These are phyloP conservation scores for Spergularia bocconei DNA, from an alignment of 148 eudicot genomes.

Conservation along the genomic window DNA sequence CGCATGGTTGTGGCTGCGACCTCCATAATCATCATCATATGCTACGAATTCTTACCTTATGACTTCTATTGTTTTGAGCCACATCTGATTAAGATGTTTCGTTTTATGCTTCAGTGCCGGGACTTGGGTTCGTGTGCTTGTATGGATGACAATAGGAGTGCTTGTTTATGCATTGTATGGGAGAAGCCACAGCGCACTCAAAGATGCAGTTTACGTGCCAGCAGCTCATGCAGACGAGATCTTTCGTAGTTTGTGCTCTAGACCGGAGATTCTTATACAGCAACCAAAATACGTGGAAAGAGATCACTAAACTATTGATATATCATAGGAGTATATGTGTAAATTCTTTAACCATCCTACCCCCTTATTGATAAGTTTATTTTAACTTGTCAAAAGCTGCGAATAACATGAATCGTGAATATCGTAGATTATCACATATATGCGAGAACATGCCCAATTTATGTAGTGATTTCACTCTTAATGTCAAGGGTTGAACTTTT, in stretches of 20 bases:
- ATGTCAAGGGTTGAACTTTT: too few species aligned
- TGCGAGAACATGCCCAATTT: too few species aligned
- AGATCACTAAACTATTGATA: background rate
- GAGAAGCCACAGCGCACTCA: conserved; percentile 63
- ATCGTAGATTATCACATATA: too few species aligned
- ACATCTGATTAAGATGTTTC: background rate
- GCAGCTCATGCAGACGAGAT: conserved; percentile 65
- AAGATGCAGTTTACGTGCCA: conserved; percentile 76
- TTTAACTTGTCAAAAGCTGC: too few species aligned
- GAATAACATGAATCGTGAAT: too few species aligned
- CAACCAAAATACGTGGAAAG: background rate
- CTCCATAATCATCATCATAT: background rate
- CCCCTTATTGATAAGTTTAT: too few species aligned
- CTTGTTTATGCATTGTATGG: conserved; percentile 68
- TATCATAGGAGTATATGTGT: too few species aligned
- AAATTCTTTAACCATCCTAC: background rate
- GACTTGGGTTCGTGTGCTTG: conserved; percentile 84
- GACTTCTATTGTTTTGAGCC: background rate
- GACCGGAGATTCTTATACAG: background rate
- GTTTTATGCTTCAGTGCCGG: conserved; percentile 34
- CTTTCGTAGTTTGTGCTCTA: conserved; percentile 32
- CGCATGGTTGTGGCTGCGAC: background rate
- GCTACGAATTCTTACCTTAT: background rate
- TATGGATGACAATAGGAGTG: conserved; percentile 70
- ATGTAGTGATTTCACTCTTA: too few species aligned